Evolutionary conservation across 202 grass and related monocot species (phyloP).

Genomic region (Musa balbisiana): DNA sequence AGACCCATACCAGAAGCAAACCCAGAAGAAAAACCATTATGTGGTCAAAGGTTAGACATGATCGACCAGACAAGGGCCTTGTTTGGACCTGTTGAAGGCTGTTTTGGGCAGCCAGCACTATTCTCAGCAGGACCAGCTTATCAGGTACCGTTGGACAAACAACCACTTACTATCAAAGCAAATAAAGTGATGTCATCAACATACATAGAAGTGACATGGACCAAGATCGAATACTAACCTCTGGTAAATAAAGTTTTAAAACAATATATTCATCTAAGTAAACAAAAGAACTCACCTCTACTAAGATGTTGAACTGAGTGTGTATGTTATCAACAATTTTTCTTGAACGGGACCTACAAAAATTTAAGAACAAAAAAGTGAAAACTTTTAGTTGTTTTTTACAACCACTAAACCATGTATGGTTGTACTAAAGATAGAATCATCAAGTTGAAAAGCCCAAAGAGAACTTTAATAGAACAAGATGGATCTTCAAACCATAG

Average conservation of each 20-base stretch:
- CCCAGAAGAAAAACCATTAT: too few species aligned
- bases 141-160: background rate
- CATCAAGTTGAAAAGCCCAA: background rate
- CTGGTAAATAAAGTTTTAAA: background rate
- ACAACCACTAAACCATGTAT: background rate
- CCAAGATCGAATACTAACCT: background rate
- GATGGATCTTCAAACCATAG: background rate
- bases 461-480: conserved; percentile 1
- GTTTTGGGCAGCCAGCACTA: too few species aligned
- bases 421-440: background rate
- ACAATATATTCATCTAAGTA: background rate
- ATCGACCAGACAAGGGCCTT: too few species aligned
- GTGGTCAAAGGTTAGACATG: too few species aligned
- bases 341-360: conserved; percentile 45
- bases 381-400: conserved; percentile 6
- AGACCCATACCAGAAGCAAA: too few species aligned
- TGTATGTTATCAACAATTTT: conserved; percentile 58
- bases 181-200: background rate
- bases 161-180: background rate
- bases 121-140: too few species aligned
- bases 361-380: conserved; percentile 4
- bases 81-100: too few species aligned
- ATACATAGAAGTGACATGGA: background rate
- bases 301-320: conserved; percentile 43
- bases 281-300: conserved; percentile 48